Evolutionary conservation across 139 green algal genomes (phyloP), one percentile per base, ranked within the genome.

Genomic region (Chloropicon primus): DNA sequence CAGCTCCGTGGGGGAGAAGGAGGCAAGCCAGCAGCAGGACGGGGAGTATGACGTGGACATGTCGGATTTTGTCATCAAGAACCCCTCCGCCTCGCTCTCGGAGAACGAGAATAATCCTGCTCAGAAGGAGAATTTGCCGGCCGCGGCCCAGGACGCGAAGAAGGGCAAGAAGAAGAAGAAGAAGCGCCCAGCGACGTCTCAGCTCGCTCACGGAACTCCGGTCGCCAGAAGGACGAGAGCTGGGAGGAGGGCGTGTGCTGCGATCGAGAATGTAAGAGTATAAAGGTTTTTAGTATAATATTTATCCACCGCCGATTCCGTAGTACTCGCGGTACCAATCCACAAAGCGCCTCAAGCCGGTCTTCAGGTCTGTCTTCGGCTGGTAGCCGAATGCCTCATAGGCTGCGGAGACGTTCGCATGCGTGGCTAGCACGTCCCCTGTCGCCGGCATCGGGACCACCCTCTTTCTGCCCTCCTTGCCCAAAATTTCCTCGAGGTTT

Each of bases 391-490:
- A 74, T 24, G 86, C 84, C 23, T 71, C 74, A 21, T 71, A 74
- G 24, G 90, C 90, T 0, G 27, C 24, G 1, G 81, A 87, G 74
- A 95, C 83, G 79, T 95, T 89, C 23, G 90, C 90, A 84, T 91
- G 87, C 25, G 90, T 95, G 24, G 86, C 83, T 41, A 89, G 83
- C 27, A 95, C 90, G 82, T 95, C 90, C 0, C 90, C 90, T 0
- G 82, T 89, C 23, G 80, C 74, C 0, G 84, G 85, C 82, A 95
- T 81, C 17, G 85, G 82, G 25, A 91, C 77, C 74, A 88, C 87
- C 23, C 87, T 81, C 25, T 79, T 75, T 26, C 83, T 80, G 2
- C 89, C 88, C 22, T 82, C 80, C 27, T 80, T 81, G 5, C 84
- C 81, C 41, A 94, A 72, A 54, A 86, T 74, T 27, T 84, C 82